A percentile compares a stretch with the other conserved stretches of the same genome.
Conservation (phyloP, 805 yeast species). For the Candida michaelii region DNA sequence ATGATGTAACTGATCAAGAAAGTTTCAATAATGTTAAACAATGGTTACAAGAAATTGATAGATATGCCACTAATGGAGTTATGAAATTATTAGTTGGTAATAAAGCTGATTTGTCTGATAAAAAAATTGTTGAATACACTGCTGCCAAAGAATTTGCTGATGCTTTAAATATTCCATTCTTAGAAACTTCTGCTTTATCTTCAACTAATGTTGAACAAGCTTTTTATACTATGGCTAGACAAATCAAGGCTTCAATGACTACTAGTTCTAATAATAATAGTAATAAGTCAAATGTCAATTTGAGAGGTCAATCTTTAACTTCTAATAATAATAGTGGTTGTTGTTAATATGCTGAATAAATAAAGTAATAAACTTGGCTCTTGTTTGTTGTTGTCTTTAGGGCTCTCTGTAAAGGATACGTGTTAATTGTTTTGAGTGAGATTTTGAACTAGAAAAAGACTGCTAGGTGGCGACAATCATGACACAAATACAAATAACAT, state of each 20-base stretch:
- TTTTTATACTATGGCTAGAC: slow-evolving; percentile 97
- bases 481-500: too few species aligned
- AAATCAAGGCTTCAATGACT: slow-evolving; percentile 94
- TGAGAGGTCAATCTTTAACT: slow-evolving; percentile 63
- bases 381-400: neutral
- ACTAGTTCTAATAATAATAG: slow-evolving; percentile 47
- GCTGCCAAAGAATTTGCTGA: slow-evolving; percentile 98
- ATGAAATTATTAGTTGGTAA: slow-evolving; percentile 95
- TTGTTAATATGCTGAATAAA: slow-evolving; percentile 25
- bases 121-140: slow-evolving; percentile 92
- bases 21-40: slow-evolving; percentile 94
- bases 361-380: neutral
- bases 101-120: slow-evolving; percentile 90
- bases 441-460: too few species aligned
- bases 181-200: slow-evolving; percentile 94
- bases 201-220: slow-evolving; percentile 98
- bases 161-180: slow-evolving; percentile 86
- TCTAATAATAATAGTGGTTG: slow-evolving; percentile 39
- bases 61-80: slow-evolving; percentile 97
- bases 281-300: slow-evolving; percentile 63
- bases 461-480: too few species aligned
- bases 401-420: neutral
- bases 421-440: too few species aligned
- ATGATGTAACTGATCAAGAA: slow-evolving; percentile 97
- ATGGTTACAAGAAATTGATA: slow-evolving; percentile 98